A percentile compares a stretch with the other conserved stretches of the same genome.
phyloP scores from a whole-genome alignment of 495 filamentous ascomycete genomes.

The Lentithecium fluviatile region DNA sequence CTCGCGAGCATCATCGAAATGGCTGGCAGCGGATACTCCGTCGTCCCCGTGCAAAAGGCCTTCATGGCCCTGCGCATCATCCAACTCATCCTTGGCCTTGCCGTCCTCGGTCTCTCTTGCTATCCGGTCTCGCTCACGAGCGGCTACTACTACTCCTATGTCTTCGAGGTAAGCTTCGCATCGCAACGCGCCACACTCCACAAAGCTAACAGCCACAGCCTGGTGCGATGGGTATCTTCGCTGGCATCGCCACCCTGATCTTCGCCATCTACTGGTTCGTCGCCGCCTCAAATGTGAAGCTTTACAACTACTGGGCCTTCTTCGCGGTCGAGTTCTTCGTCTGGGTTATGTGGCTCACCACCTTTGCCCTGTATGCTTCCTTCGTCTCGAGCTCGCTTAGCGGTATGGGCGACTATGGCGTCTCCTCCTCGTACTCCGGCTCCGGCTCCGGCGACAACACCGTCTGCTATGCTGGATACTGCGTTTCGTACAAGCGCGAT shows the following conservation, averaged over 20 bases:
- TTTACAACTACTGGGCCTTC: conserved; percentile 19
- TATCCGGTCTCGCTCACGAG: not conserved
- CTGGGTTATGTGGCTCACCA: conserved; percentile 13
- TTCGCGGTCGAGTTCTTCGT: conserved; percentile 10
- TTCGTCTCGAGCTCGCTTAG: not conserved
- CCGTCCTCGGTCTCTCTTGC: not conserved
- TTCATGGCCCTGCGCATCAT: not conserved
- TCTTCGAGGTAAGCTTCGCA: conserved; percentile 4
- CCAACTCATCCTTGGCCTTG: not conserved
- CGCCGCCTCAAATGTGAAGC: not conserved
- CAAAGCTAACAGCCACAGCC: conserved; percentile 1
- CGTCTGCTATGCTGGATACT: conserved; percentile 1
- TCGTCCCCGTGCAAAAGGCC: conserved; percentile 5
- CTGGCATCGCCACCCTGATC: conserved; percentile 7
- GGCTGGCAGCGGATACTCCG: not conserved
- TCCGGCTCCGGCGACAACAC: not conserved
- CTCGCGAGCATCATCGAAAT: no score
- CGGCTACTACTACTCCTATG: not conserved
- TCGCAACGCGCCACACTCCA: not conserved
- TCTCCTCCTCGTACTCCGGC: not conserved
- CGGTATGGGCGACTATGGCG: not conserved
- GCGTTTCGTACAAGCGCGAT: not conserved
- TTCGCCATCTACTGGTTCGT: conserved; percentile 13
- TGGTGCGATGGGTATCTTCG: conserved; percentile 7
- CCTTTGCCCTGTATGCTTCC: conserved; percentile 6